A percentile compares a stretch with the other conserved stretches of the same genome.
Conservation (phyloP, 345 rosid genomes). For the Citrus medica region DNA sequence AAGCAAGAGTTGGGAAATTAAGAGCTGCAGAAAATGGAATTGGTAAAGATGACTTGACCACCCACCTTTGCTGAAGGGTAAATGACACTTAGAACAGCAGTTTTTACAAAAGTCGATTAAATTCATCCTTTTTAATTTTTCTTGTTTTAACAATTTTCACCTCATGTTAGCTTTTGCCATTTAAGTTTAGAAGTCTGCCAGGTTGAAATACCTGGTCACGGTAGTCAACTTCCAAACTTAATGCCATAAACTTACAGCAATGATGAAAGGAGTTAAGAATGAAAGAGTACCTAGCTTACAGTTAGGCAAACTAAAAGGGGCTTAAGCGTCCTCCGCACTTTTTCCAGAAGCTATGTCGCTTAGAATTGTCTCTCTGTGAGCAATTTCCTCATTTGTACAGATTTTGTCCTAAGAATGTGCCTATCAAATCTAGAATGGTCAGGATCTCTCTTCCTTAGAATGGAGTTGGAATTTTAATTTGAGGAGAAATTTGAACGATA, state of each 20-base stretch:
- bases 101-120: neutral
- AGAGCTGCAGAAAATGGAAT: conserved; percentile 2
- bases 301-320: neutral
- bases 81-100: neutral
- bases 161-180: neutral
- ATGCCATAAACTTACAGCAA: neutral
- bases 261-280: neutral
- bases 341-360: neutral
- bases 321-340: neutral
- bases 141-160: neutral
- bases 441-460: no score
- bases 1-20: neutral
- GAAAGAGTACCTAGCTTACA: neutral
- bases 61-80: neutral
- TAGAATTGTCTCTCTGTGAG: neutral
- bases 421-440: no score
- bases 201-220: neutral
- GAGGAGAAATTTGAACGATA: no score
- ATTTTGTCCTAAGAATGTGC: no score
- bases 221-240: neutral
- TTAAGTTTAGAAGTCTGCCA: neutral
- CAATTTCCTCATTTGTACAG: no score
- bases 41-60: neutral
- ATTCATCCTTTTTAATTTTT: neutral
- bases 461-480: no score